Conservation (phyloP, 192 early-diverging fungal genomes). For the Coemansia asiatica region DNA sequence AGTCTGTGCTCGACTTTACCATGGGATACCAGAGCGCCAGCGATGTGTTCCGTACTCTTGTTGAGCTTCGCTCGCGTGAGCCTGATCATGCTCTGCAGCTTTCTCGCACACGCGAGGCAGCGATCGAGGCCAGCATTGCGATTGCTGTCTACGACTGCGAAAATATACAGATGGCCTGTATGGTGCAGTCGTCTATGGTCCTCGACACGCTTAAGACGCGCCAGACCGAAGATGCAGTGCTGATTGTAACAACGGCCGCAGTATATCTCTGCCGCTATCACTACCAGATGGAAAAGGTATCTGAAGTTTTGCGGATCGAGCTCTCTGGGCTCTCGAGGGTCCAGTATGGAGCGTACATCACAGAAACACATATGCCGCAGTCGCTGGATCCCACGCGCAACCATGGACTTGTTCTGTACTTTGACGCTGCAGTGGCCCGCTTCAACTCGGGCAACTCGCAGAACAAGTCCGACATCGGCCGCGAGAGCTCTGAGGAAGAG, state of each 20-base stretch:
- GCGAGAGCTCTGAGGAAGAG: not conserved
- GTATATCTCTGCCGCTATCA: conserved; percentile 71
- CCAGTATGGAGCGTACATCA: conserved; percentile 59
- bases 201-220: conserved; percentile 48
- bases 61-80: conserved; percentile 49
- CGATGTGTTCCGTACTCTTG: conserved; percentile 44
- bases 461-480: conserved; percentile 3
- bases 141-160: conserved; percentile 70
- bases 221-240: conserved; percentile 64
- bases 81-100: conserved; percentile 39
- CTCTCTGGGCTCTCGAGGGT: conserved; percentile 58
- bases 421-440: conserved; percentile 11
- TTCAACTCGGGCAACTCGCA: conserved; percentile 27
- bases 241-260: conserved; percentile 63
- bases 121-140: conserved; percentile 57
- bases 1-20: conserved; percentile 50
- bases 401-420: conserved; percentile 40
- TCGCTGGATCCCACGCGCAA: conserved; percentile 33
- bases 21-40: conserved; percentile 34
- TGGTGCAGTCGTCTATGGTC: conserved; percentile 61
- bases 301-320: conserved; percentile 63
- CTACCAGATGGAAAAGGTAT: conserved; percentile 67
- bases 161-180: conserved; percentile 61
- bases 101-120: conserved; percentile 23
- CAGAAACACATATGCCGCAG: conserved; percentile 42